These are phyloP conservation scores for Boletales sp. DNA, from an alignment of 768 basidiomycete species.

Conservation along the genomic window DNA sequence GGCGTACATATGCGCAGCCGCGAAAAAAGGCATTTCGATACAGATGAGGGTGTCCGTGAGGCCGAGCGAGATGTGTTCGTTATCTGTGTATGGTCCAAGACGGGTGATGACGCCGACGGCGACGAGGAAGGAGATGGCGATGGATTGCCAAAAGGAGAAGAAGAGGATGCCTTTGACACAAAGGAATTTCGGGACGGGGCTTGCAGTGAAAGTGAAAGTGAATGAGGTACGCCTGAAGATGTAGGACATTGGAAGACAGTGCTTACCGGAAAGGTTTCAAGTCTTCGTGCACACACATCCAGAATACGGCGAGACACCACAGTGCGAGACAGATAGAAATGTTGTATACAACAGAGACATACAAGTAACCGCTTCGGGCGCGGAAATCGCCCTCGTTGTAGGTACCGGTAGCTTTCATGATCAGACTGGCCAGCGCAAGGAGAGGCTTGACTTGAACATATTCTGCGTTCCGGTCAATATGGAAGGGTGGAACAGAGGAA, in stretches of 20 bases:
- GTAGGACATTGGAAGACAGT: background rate
- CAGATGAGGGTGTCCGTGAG: constrained; percentile 91
- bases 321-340: constrained; percentile 73
- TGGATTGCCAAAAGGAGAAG: constrained; percentile 98
- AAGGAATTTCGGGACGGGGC: constrained; percentile 95
- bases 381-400: constrained; percentile 89
- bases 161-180: constrained; percentile 98
- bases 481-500: background rate
- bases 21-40: constrained; percentile 97
- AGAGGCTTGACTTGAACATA: constrained; percentile 97
- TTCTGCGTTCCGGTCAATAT: constrained; percentile 48
- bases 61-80: constrained; percentile 85
- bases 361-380: constrained; percentile 85
- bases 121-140: constrained; percentile 84
- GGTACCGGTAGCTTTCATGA: constrained; percentile 82
- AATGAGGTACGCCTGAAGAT: background rate
- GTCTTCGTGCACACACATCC: constrained; percentile 89
- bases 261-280: constrained; percentile 82
- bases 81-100: constrained; percentile 85
- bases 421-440: constrained; percentile 76
- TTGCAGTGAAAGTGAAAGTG: constrained; percentile 21
- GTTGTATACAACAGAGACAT: constrained; percentile 85
- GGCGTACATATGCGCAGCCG: constrained; percentile 91
- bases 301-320: constrained; percentile 95
- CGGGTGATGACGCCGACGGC: constrained; percentile 70